These are phyloP conservation scores for Trifolium subterraneum DNA, from an alignment of 306 rosid genomes.

Conservation along the genomic window DNA sequence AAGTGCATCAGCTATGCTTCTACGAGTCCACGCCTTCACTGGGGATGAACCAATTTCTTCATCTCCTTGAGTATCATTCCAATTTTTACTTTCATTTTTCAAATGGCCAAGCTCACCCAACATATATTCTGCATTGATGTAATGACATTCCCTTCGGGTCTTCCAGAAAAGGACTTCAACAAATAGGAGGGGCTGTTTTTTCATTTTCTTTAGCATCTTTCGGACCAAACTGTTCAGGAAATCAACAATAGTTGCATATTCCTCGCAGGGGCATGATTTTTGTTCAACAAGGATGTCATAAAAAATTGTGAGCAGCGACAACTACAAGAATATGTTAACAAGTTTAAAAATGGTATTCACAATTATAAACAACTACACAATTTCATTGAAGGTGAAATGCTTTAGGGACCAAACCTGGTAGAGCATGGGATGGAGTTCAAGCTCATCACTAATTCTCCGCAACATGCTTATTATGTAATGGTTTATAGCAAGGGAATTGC, in stretches of 20 bases:
- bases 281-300: conserved; percentile 80
- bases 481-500: conserved; percentile 75
- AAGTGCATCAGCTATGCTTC: conserved; percentile 93
- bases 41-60: conserved; percentile 59
- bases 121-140: conserved; percentile 82
- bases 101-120: conserved; percentile 78
- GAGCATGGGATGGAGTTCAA: conserved; percentile 88
- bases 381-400: conserved; percentile 33
- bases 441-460: conserved; percentile 77
- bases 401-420: conserved; percentile 74
- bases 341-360: conserved; percentile 33
- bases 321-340: conserved; percentile 58
- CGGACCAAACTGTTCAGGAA: conserved; percentile 72
- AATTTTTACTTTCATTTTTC: conserved; percentile 58
- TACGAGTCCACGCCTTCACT: conserved; percentile 55
- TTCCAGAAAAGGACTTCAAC: conserved; percentile 95
- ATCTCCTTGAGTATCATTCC: conserved; percentile 55
- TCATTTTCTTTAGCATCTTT: conserved; percentile 88
- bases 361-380: conserved; percentile 31
- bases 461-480: conserved; percentile 76
- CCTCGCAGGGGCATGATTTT: conserved; percentile 69
- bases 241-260: conserved; percentile 64
- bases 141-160: conserved; percentile 91
- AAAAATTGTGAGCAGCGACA: conserved; percentile 77
- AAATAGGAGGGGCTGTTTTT: conserved; percentile 84